These are phyloP conservation scores for Dujonia santamariae DNA, from an alignment of 1,139 yeast species.

Conservation along the genomic window DNA sequence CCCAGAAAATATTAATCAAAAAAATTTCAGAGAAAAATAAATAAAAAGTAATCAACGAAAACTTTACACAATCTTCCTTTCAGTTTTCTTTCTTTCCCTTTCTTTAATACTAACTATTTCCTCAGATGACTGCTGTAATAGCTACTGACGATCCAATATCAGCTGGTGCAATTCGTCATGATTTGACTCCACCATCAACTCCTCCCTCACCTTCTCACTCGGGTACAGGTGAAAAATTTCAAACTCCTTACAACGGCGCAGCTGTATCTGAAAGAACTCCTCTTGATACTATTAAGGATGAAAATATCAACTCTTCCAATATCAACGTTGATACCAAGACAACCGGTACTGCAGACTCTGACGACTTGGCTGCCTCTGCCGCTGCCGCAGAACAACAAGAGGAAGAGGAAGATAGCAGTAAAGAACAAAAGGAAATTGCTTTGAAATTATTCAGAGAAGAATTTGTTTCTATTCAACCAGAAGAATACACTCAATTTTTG, in stretches of 20 bases:
- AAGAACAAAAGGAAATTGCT: slow-evolving; percentile 30
- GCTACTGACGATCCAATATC: slow-evolving; percentile 1
- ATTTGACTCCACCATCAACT: slow-evolving; percentile 8
- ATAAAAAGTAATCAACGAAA: no score
- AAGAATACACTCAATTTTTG: slow-evolving; percentile 45
- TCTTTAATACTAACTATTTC: no score
- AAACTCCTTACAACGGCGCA: not conserved
- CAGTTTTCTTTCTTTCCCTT: no score
- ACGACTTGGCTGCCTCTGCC: slow-evolving; percentile 2
- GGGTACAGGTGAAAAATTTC: slow-evolving; percentile 4
- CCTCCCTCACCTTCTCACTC: slow-evolving; percentile 8
- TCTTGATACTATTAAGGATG: slow-evolving; percentile 2
- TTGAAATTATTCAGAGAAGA: slow-evolving; percentile 34
- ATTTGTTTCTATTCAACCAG: slow-evolving; percentile 43
- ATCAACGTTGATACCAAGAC: not conserved
- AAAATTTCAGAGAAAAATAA: no score
- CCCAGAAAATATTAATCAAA: no score
- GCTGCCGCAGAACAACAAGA: not conserved
- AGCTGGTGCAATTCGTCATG: slow-evolving; percentile 5
- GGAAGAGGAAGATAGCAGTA: not conserved
- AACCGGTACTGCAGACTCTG: slow-evolving; percentile 1
- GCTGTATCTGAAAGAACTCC: not conserved
- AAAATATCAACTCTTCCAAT: not conserved
- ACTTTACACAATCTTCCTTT: no score
- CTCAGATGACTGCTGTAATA: no score